Evolutionary conservation across 192 early-diverging fungal genomes (phyloP), one percentile per base, ranked within the genome.

Genomic region (Gryganskiella cystojenkinii): DNA sequence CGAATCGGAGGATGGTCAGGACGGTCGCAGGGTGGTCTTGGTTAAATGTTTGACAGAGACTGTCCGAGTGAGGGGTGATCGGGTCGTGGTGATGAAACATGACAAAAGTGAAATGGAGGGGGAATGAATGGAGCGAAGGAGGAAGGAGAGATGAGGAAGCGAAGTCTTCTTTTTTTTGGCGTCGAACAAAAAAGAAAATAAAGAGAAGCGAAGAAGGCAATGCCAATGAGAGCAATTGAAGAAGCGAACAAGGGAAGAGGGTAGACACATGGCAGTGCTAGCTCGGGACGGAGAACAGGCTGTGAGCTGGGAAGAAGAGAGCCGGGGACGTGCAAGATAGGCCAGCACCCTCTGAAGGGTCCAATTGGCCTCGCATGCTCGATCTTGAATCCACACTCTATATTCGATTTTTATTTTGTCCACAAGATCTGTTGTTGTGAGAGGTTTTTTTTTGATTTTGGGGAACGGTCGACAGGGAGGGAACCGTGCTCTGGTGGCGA

Each of bases 11-110:
- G 30, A 66, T 31, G 19, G 30, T 40, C 3, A 66, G 54, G 17
- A 66, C 43, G 8, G 20, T 56, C 14, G 37, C 40, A 3, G 54
- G 54, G 22, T 66, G 17, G 25, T 56, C 22, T 19, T 56, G 34
- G 30, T 66, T 66, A 31, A 66, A 66, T 10, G 33, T 11, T 15
- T 56, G 64, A 30, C 53, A 66, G 11, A 66, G 43, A 7, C 33
- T 66, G 10, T 66, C 64, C 20, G 64, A 66, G 64, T 66, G 54
- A 20, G 42, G 34, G 20, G 53, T 25, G n/a, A 66, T 66, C 6
- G 44, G 9, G 44, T 66, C 64, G n/a, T 56, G 44, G 2, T 28
- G 44, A 20, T 56, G 7, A 2, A 24, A 47, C 43, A 66, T 56
- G 30, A 15, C 7, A 4, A 15, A 27, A 22, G 8, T n/a, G n/a